phyloP scores from a whole-genome alignment of 2,329 filamentous ascomycete genomes.

The Colletotrichum lindemuthianum region DNA sequence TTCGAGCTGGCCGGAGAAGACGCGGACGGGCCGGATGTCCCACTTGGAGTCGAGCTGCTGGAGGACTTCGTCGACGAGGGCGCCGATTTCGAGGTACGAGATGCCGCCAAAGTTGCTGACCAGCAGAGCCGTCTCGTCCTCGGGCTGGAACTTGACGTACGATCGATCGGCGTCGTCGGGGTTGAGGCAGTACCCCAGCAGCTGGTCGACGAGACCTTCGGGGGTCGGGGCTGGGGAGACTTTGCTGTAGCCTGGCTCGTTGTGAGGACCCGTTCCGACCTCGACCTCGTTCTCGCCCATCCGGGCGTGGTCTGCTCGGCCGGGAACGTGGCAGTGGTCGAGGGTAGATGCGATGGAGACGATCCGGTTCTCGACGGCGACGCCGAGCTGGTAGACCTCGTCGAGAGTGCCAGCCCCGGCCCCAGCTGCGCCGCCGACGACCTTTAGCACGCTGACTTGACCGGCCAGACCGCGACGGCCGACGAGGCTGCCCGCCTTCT shows the following conservation, averaged over 20 bases:
- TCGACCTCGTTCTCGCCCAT: constrained; percentile 64
- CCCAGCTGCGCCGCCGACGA: constrained; percentile 62
- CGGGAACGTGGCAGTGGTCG: constrained; percentile 70
- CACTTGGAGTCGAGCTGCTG: constrained; percentile 59
- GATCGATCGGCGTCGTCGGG: constrained; percentile 60
- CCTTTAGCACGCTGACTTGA: constrained; percentile 68
- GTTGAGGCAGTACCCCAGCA: constrained; percentile 70
- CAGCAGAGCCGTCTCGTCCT: constrained; percentile 62
- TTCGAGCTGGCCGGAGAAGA: constrained; percentile 73
- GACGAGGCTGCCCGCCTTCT: constrained; percentile 62
- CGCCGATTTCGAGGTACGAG: constrained; percentile 66
- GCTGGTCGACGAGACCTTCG: constrained; percentile 61
- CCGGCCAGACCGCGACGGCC: constrained; percentile 71
- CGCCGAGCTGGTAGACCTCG: constrained; percentile 60
- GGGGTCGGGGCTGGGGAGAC: constrained; percentile 61
- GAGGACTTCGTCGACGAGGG: constrained; percentile 63
- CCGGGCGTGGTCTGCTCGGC: constrained; percentile 58
- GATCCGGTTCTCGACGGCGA: constrained; percentile 60
- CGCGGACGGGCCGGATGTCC: constrained; percentile 61
- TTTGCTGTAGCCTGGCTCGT: constrained; percentile 70
- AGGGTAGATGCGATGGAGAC: constrained; percentile 68
- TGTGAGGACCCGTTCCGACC: constrained; percentile 74
- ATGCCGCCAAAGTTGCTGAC: constrained; percentile 70
- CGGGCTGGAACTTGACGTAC: constrained; percentile 58
- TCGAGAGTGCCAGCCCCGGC: constrained; percentile 57